Evolutionary conservation across 2,329 filamentous ascomycete species (phyloP).

Genomic region (Diplocarpon rosae): DNA sequence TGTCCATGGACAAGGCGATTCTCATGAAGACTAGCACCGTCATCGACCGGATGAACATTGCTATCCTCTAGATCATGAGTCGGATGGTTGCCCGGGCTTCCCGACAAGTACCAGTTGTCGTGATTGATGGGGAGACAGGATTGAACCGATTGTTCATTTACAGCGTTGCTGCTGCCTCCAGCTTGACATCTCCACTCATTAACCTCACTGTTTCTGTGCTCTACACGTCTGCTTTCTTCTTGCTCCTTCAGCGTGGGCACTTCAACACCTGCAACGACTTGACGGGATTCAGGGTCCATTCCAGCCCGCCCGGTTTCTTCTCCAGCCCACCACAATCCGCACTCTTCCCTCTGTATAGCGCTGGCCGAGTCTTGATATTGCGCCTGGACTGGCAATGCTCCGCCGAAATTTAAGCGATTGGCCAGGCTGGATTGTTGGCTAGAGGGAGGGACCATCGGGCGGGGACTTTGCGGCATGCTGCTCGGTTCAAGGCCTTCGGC

Average conservation of each 20-base stretch:
- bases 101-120: conserved; percentile 3
- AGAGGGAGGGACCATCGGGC: conserved; percentile 20
- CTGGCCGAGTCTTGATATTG: conserved; percentile 1
- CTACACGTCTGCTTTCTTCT: conserved; percentile 20
- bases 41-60: conserved; percentile 20
- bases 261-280: conserved; percentile 13
- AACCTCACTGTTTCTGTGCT: conserved; percentile 26
- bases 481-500: conserved; percentile 21
- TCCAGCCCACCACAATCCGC: conserved; percentile 21
- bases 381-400: conserved; percentile 8
- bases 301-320: conserved; percentile 20
- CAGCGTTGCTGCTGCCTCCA: conserved; percentile 13
- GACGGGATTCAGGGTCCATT: conserved; percentile 23
- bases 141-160: conserved; percentile 14
- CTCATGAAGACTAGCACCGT: conserved; percentile 24
- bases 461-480: conserved; percentile 19
- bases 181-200: conserved; percentile 26
- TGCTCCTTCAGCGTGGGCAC: conserved; percentile 26
- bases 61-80: conserved; percentile 11
- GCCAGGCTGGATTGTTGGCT: conserved; percentile 5
- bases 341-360: conserved; percentile 16
- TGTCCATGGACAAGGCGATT: conserved; percentile 25
- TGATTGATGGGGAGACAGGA: conserved; percentile 13
- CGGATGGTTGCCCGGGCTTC: neutral
- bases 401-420: conserved; percentile 7